A percentile compares a stretch with the other conserved stretches of the same genome.
phyloP scores from a whole-genome alignment of 768 basidiomycete genomes.

The Phylloporus arenicola region DNA sequence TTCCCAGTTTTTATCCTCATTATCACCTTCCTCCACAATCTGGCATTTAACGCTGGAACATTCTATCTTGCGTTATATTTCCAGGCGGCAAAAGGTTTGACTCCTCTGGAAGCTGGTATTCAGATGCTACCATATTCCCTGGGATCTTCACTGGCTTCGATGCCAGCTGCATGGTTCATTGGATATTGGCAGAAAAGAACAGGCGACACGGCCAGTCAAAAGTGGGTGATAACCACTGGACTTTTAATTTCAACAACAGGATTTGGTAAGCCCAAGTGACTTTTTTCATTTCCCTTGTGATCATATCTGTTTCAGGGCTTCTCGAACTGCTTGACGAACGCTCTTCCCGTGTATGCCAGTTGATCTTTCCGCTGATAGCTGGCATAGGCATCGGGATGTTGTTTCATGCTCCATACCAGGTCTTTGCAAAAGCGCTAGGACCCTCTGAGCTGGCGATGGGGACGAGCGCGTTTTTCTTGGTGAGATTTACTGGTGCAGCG shows the following conservation, averaged over 20 bases:
- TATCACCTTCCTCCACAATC: constrained; percentile 74
- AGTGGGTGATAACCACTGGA: constrained; percentile 57
- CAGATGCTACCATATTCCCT: constrained; percentile 80
- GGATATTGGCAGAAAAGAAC: constrained; percentile 56
- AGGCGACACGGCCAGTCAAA: constrained; percentile 57
- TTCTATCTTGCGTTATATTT: constrained; percentile 82
- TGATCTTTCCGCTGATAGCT: constrained; percentile 60
- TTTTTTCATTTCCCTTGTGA: constrained; percentile 8
- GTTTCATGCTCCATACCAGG: constrained; percentile 81
- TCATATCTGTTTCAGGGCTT: constrained; percentile 45
- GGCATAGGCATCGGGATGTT: constrained; percentile 79
- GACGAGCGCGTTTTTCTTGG: constrained; percentile 83
- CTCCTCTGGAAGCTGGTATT: constrained; percentile 69
- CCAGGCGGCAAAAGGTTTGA: constrained; percentile 70
- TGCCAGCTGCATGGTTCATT: constrained; percentile 84
- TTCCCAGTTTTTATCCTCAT: constrained; percentile 56
- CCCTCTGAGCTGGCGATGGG: constrained; percentile 67
- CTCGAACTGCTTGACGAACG: constrained; percentile 56
- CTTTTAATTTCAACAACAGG: constrained; percentile 62
- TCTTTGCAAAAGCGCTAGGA: constrained; percentile 63
- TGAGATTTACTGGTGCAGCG: constrained; percentile 82
- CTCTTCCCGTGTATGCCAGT: constrained; percentile 42
- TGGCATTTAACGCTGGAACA: constrained; percentile 79
- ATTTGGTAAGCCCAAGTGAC: constrained; percentile 49
- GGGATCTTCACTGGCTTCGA: constrained; percentile 77